Conservation (phyloP, 306 rosid species). For the Sechiopsis laciniata region DNA sequence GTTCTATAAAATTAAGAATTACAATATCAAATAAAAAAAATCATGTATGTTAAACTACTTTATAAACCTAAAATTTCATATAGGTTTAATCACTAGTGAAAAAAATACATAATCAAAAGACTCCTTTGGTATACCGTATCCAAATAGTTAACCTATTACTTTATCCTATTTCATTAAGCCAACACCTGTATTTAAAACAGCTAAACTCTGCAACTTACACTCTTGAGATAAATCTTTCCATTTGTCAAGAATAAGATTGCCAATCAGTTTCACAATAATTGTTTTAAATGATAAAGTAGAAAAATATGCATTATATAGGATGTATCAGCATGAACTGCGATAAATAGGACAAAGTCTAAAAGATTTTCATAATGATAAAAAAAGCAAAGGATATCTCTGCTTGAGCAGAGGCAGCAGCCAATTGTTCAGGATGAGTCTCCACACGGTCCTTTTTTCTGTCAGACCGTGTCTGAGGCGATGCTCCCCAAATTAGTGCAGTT, state of each 20-base stretch:
- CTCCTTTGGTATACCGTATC: background rate
- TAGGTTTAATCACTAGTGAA: background rate
- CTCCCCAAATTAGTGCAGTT: slow-evolving; percentile 96
- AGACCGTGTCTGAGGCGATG: slow-evolving; percentile 92
- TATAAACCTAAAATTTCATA: background rate
- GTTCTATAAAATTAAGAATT: slow-evolving; percentile 54
- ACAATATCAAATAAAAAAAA: slow-evolving; percentile 18
- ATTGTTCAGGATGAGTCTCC: slow-evolving; percentile 91
- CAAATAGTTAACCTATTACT: too few species aligned
- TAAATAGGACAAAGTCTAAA: slow-evolving; percentile 4
- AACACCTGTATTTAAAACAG: background rate
- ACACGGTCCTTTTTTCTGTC: slow-evolving; percentile 94
- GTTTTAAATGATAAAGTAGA: background rate
- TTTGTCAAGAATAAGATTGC: slow-evolving; percentile 2
- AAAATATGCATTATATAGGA: background rate
- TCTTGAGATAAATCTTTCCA: background rate
- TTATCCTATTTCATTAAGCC: background rate
- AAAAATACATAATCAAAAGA: background rate
- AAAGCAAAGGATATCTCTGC: slow-evolving; percentile 76
- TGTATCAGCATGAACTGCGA: background rate
- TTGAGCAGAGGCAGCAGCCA: slow-evolving; percentile 92
- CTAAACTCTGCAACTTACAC: background rate
- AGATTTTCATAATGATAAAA: background rate
- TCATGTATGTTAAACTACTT: background rate
- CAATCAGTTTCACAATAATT: background rate